Evolutionary conservation across 192 early-diverging fungal genomes (phyloP), one percentile per base, ranked within the genome.

Genomic region (Powellomyces hirtus): DNA sequence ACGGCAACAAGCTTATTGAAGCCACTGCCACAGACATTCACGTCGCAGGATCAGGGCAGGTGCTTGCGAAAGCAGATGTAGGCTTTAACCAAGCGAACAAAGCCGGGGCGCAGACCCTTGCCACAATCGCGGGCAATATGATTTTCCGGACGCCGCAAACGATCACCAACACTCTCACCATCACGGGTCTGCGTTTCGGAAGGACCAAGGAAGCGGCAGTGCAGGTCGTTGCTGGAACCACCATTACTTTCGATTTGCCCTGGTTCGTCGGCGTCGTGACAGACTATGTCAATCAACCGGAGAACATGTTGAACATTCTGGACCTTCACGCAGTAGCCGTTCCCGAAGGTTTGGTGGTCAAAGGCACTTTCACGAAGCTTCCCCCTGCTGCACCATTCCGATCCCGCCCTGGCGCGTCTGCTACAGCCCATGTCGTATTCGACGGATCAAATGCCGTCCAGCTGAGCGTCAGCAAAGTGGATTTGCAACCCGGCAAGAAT

Each of bases 21-120:
- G 53, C 71, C 0, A 45, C 40, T 10, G 71, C 66, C 31, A 58
- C 68, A 6, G 71, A 68, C 22, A 46, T 73, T 59, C 42, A 6
- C 16, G 22, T 68, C 59, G 14, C 30, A 10, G 34, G 10, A 26
- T 37, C 37, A 27, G 71, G 71, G 6, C n/a, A 36, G 16, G 64
- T 58, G 7, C 31, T 66, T 1, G 52, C 59, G 5, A 50, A 34
- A 4, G 64, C 71, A 16, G 40, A 70, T 22, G 18, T 68, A n/a
- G 42, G 33, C 20, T 73, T 60, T 37, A 34, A 53, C 20, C 16
- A 29, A 37, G 24, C 56, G 36, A 73, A 73, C 59, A 56, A 34
- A 20, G 71, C 30, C 13, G 29, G 42, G 22, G 57, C 45, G 24
- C 71, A 60, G 71, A 27, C 38, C 36, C 56, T 68, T 26, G n/a